A percentile compares a stretch with the other conserved stretches of the same genome.
phyloP scores from a whole-genome alignment of 2,329 filamentous ascomycete genomes.

The Aulographum hederae region DNA sequence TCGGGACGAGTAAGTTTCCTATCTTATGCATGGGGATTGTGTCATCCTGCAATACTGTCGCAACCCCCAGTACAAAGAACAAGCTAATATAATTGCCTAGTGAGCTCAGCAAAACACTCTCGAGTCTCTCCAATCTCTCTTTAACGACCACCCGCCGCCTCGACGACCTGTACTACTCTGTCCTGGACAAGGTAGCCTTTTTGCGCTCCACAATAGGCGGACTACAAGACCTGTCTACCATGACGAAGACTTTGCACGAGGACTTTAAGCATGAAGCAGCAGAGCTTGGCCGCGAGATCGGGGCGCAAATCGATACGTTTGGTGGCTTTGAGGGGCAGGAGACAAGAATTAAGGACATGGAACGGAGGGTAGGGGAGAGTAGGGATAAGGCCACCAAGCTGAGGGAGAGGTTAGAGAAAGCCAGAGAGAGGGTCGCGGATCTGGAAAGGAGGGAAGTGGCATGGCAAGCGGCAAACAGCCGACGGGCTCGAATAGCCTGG shows the following conservation, averaged over 20 bases:
- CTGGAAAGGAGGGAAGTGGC: slow-evolving; percentile 50
- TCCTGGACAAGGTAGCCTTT: slow-evolving; percentile 48
- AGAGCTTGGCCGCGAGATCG: slow-evolving; percentile 41
- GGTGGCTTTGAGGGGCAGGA: slow-evolving; percentile 48
- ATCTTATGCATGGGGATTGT: background rate
- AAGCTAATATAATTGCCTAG: slow-evolving; percentile 7
- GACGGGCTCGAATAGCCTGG: slow-evolving; percentile 33
- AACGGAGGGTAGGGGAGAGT: slow-evolving; percentile 40
- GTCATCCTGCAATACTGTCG: background rate
- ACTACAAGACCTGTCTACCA: slow-evolving; percentile 47
- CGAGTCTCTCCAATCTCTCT: slow-evolving; percentile 38
- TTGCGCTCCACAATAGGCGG: slow-evolving; percentile 46
- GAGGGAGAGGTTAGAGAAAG: slow-evolving; percentile 43
- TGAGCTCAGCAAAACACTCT: slow-evolving; percentile 21
- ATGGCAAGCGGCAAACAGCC: slow-evolving; percentile 39
- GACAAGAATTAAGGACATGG: slow-evolving; percentile 40
- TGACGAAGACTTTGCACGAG: slow-evolving; percentile 38
- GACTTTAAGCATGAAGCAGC: slow-evolving; percentile 42
- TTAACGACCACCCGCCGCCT: slow-evolving; percentile 44
- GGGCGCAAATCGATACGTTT: slow-evolving; percentile 39
- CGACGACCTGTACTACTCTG: slow-evolving; percentile 56
- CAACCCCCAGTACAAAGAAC: slow-evolving; percentile 7
- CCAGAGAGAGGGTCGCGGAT: slow-evolving; percentile 43
- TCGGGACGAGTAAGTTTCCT: slow-evolving; percentile 2
- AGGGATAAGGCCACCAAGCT: slow-evolving; percentile 41